Conservation (phyloP, 208 protist genomes). For the Leishmania mexicana region DNA sequence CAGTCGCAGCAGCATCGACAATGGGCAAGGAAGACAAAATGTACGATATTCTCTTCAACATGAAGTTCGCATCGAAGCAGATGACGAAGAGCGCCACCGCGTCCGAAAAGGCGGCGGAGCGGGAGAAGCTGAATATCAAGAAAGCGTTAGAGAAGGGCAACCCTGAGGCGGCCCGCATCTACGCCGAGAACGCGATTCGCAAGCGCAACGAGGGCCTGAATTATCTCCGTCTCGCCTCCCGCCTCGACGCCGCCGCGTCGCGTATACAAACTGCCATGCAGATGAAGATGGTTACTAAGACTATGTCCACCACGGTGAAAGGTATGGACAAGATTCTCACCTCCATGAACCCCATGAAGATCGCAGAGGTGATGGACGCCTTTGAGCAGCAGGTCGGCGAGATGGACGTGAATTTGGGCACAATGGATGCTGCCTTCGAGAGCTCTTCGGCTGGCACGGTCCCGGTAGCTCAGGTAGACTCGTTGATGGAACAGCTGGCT, state of each 20-base stretch:
- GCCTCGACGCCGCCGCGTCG: slow-evolving; percentile 96
- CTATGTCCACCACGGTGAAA: slow-evolving; percentile 95
- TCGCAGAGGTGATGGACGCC: slow-evolving; percentile 95
- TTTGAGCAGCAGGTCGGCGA: slow-evolving; percentile 98
- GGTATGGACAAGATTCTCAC: slow-evolving; percentile 95
- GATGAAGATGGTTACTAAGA: slow-evolving; percentile 90
- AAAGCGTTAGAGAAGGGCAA: slow-evolving; percentile 97
- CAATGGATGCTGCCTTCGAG: slow-evolving; percentile 94
- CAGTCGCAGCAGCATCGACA: slow-evolving; percentile 6
- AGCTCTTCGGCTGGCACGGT: slow-evolving; percentile 86
- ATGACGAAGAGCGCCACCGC: slow-evolving; percentile 86
- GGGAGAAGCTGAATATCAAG: slow-evolving; percentile 94
- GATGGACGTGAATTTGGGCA: slow-evolving; percentile 93
- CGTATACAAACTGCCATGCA: slow-evolving; percentile 95
- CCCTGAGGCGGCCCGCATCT: slow-evolving; percentile 97
- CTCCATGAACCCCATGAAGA: slow-evolving; percentile 93
- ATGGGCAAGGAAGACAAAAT: slow-evolving; percentile 78
- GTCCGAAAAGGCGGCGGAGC: slow-evolving; percentile 93
- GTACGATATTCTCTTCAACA: slow-evolving; percentile 95
- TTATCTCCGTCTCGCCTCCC: slow-evolving; percentile 94
- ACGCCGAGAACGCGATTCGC: slow-evolving; percentile 98
- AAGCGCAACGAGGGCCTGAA: slow-evolving; percentile 96
- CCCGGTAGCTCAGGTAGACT: slow-evolving; percentile 90
- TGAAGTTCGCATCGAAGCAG: slow-evolving; percentile 97
- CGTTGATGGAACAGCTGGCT: slow-evolving; percentile 94